Base-by-base conservation (phyloP, 2,329 filamentous ascomycete species). In the Phaeoacremonium minimum region DNA sequence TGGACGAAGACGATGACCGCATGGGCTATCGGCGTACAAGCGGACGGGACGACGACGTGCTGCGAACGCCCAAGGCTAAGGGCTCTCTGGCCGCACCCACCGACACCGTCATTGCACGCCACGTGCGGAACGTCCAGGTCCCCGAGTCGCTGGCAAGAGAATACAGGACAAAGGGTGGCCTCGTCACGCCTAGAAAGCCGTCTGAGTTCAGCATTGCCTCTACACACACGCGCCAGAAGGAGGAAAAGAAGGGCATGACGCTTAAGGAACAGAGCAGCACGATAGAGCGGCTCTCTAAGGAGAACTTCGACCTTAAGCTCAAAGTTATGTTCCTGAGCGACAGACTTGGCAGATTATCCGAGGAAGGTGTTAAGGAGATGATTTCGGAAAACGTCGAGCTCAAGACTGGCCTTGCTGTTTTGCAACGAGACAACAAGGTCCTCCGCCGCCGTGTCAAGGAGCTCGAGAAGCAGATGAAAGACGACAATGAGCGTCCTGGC, bases 281-380 rank as follows among this genome's bases (percentile, higher is more conserved):
- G 12, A 96, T 98, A 46, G 93, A 98, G 60, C 82, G 90, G 41
- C 73, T 97, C 3, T 94, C 88, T 42, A 98, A 98, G 63, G 93
- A 98, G 60, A 98, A 98, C 47, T 98, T 97, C 56, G 91, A 96
- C 57, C 67, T 97, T 37, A 96, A 97, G 63, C 81, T 97, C 62
- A 94, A 95, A 58, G 93, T 97, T 46, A 94, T 96, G 72, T 98
- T 96, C 55, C 75, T 98, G 33, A 94, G 91, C 52, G 87, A 97
- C 58, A 85, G 91, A 2, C 68, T 98, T 15, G 89, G 95, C 60
- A 93, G 91, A 55, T 77, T 94, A 29, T 96, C 90, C 2, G 91
- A 97, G 57, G 91, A 97, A 63, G 89, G 90, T 45, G 84, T 98
- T 57, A 95, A 95, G 64, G 91, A 96, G 58, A 94, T 96, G 83